Evolutionary conservation across 352 stramenopile genomes (phyloP).

Genomic region (Phytophthora sojae): DNA sequence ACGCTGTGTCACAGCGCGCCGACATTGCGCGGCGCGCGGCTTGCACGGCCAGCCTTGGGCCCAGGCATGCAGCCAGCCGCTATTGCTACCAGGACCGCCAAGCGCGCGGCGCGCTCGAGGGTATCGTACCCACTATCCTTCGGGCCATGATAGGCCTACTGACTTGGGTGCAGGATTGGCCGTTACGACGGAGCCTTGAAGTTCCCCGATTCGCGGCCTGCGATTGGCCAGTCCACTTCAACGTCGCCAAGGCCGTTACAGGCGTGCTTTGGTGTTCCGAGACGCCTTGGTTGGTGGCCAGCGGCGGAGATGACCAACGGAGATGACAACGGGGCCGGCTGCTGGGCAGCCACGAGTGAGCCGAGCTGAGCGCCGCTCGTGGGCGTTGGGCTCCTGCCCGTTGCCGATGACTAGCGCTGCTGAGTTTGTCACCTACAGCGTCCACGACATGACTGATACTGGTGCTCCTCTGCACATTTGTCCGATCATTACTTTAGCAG

Average conservation of each 20-base stretch:
- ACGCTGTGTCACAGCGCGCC: background rate
- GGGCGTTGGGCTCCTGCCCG: background rate
- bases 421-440: background rate
- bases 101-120: too few relatives aligned
- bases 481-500: constrained; percentile 12
- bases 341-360: background rate
- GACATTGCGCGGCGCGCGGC: background rate
- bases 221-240: constrained; percentile 32
- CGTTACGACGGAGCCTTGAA: constrained; percentile 24
- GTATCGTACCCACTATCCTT: too few relatives aligned
- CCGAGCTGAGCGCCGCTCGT: background rate
- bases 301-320: constrained; percentile 21
- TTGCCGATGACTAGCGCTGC: background rate
- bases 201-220: background rate
- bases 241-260: constrained; percentile 33
- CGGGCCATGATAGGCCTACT: background rate
- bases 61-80: too few relatives aligned
- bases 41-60: too few relatives aligned
- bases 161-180: constrained; percentile 15
- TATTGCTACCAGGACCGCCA: background rate
- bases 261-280: background rate
- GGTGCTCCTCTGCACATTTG: constrained; percentile 22
- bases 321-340: constrained; percentile 22
- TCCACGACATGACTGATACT: background rate
- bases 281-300: background rate